Base-by-base conservation (phyloP, 768 basidiomycete genomes). In the Candolleomyces eurysporus region DNA sequence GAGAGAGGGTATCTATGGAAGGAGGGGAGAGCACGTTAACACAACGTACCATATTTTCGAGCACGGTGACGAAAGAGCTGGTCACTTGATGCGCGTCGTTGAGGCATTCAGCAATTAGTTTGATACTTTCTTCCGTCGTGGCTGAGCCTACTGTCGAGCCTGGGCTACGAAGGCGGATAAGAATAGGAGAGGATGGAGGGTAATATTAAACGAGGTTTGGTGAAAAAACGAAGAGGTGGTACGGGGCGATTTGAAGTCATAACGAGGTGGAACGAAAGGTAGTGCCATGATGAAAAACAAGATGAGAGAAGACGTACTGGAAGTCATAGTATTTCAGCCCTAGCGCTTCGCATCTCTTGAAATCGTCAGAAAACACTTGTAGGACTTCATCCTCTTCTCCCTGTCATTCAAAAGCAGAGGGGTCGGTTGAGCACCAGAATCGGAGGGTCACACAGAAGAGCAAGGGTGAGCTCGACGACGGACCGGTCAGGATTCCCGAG, bases 341-440 rank as follows among this genome's bases (percentile, higher is more conserved):
- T 17, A 96, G 82, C 61, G 80, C 79, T 66, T 93, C 90, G 66
- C 92, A 93, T 53, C 94, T 78, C 68, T 81, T 79, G 26, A 95
- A 74, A 61, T 96, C 94, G 60, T 95, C 94, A 93, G 65, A 70
- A 96, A 94, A 69, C 92, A 94, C 19, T 82, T 78, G n/a, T 26
- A 26, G 4, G 26, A 26, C 26, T 26, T 26, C 26, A 26, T 26
- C 26, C 26, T 26, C 26, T 26, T 26, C 26, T 26, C 26, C 26
- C 26, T 26, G 26, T 26, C 26, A 26, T 26, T 26, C n/a, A n/a
- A n/a, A n/a, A n/a, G n/a, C n/a, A n/a, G n/a, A n/a, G n/a, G n/a
- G n/a, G 26, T 26, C 4, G 26, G 26, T 26, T 26, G 26, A 26
- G 26, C 26, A 26, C 26, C 26, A 26, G 26, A 4, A 26, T n/a